These are phyloP conservation scores for Colletotrichum sp. DNA, from an alignment of 2,329 filamentous ascomycete species.

Conservation along the genomic window DNA sequence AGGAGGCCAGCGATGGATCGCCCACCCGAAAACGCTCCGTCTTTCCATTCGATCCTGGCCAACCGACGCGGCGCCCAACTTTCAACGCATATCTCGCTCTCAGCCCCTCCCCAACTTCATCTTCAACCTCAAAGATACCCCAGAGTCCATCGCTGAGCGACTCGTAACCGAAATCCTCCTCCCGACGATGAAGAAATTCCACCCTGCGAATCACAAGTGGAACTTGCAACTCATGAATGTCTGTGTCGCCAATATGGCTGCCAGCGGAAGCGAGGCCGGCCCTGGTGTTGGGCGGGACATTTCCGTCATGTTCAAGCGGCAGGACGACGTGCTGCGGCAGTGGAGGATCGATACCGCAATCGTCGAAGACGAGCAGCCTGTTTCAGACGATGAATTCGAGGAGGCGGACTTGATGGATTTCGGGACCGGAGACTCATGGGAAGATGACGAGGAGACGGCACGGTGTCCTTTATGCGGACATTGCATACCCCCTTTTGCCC, in stretches of 20 bases:
- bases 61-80: slow-evolving; percentile 58
- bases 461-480: slow-evolving; percentile 57
- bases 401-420: slow-evolving; percentile 31
- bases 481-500: slow-evolving; percentile 61
- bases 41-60: slow-evolving; percentile 74
- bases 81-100: slow-evolving; percentile 78
- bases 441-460: slow-evolving; percentile 25
- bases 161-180: slow-evolving; percentile 73
- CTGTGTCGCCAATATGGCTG: slow-evolving; percentile 84
- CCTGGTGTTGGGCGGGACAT: slow-evolving; percentile 76
- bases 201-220: slow-evolving; percentile 72
- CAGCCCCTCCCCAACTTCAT: slow-evolving; percentile 74
- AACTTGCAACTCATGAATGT: slow-evolving; percentile 86
- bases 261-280: slow-evolving; percentile 54
- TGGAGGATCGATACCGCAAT: slow-evolving; percentile 60
- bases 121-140: slow-evolving; percentile 65
- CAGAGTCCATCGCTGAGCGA: slow-evolving; percentile 68
- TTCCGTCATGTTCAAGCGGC: slow-evolving; percentile 78
- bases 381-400: slow-evolving; percentile 22
- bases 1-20: slow-evolving; percentile 67
- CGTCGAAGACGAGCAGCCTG: slow-evolving; percentile 15
- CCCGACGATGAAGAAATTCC: slow-evolving; percentile 76
- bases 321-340: slow-evolving; percentile 72
- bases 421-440: slow-evolving; percentile 30
- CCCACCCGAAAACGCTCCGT: slow-evolving; percentile 80